phyloP scores from a whole-genome alignment of 331 rosid species.

The Pyracantha coccinea region DNA sequence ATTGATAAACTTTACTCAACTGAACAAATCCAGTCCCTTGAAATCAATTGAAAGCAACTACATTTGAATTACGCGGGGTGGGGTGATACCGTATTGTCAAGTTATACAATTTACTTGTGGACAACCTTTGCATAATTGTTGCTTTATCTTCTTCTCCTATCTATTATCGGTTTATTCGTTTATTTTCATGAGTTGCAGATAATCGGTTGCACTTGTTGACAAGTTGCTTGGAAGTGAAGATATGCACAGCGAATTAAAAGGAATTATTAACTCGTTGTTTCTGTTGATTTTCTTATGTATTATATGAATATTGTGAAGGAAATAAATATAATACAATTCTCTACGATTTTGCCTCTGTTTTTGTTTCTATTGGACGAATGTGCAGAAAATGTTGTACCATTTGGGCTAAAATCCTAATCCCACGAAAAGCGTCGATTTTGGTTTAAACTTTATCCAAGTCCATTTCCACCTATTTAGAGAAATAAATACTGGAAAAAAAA shows the following conservation, averaged over 20 bases:
- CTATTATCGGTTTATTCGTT: background rate
- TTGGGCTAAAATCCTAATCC: too few relatives aligned
- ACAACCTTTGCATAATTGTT: too few relatives aligned
- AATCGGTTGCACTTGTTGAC: background rate
- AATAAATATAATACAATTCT: background rate
- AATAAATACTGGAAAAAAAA: too few relatives aligned
- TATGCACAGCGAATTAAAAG: background rate
- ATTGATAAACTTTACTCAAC: too few relatives aligned
- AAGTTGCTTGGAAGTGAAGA: background rate
- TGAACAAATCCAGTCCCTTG: too few relatives aligned
- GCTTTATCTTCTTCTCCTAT: too few relatives aligned
- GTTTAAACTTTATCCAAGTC: too few relatives aligned
- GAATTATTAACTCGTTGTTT: background rate
- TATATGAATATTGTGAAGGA: background rate
- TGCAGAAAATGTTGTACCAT: background rate
- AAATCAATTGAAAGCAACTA: too few relatives aligned
- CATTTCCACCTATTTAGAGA: too few relatives aligned
- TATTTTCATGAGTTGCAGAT: background rate
- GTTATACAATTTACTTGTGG: too few relatives aligned
- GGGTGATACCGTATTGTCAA: too few relatives aligned
- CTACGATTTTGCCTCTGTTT: background rate
- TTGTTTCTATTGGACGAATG: background rate
- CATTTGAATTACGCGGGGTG: too few relatives aligned
- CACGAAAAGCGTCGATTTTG: background rate
- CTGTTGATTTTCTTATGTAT: background rate